Conservation (phyloP, 371 early-diverging fungal genomes). For the Mortierella sp. region DNA sequence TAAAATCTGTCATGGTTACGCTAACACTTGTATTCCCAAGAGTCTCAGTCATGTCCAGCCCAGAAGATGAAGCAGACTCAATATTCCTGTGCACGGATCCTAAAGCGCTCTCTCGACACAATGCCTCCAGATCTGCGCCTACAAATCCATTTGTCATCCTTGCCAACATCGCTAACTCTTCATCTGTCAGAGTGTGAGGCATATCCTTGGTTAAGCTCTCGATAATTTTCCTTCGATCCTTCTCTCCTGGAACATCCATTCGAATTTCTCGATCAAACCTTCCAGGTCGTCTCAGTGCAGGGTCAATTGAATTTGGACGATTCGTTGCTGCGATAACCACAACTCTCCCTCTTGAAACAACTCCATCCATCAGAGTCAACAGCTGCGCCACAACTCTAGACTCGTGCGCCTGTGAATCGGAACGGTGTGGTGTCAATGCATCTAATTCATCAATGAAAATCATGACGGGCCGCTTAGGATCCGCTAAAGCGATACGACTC, state of each 20-base stretch:
- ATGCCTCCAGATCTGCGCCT: conserved; percentile 94
- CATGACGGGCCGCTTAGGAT: conserved; percentile 74
- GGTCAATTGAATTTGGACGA: conserved; percentile 97
- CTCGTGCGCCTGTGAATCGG: conserved; percentile 81
- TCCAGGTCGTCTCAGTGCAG: conserved; percentile 98
- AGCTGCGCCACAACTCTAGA: conserved; percentile 97
- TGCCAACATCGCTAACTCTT: conserved; percentile 72
- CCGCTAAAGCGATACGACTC: conserved; percentile 54
- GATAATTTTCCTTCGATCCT: conserved; percentile 75
- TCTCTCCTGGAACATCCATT: conserved; percentile 83
- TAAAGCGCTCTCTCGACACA: conserved; percentile 92
- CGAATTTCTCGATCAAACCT: conserved; percentile 95
- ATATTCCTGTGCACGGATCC: conserved; percentile 66
- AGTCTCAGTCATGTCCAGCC: neutral
- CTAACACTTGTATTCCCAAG: conserved; percentile 8
- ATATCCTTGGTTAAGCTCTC: conserved; percentile 64
- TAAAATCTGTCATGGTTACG: conserved; percentile 70
- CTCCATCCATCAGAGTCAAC: conserved; percentile 98
- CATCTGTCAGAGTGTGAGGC: conserved; percentile 58
- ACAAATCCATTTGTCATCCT: conserved; percentile 95
- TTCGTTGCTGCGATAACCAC: conserved; percentile 99
- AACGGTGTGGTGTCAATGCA: conserved; percentile 92
- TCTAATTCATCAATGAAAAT: conserved; percentile 99
- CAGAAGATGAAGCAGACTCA: conserved; percentile 21
- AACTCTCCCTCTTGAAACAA: conserved; percentile 71